Evolutionary conservation across 108 stramenopile genomes (phyloP), one percentile per base, ranked within the genome.

Genomic region (Mediolabrus comicus): DNA sequence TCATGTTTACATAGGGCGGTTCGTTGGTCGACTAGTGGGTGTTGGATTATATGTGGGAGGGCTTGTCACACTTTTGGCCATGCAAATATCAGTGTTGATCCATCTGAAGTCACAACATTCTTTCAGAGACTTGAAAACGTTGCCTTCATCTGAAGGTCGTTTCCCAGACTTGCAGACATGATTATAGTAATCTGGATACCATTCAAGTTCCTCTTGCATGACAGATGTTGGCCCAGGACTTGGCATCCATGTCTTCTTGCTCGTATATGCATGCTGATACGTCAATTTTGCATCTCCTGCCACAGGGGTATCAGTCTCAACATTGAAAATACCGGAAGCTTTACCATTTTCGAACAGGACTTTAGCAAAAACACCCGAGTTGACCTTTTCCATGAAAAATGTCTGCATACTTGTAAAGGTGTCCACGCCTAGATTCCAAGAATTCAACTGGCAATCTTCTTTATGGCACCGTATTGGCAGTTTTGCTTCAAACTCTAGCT

Each of bases 21-120:
- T 49, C 19, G 46, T 49, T 22, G 46, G 46, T 22, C 1, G 46
- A 43, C 1, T 12, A 16, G 14, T 16, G 2, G 41, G 46, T 8
- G 46, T 49, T 22, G 46, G 46, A 7, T 22, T 22, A 7, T 17
- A 22, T 8, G 22, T 22, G 46, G 46, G 46, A 5, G 22, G 19
- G 19, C 19, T 49, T 22, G 51, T 67, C 26, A 67, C 54, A 25
- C 65, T 75, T 24, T 54, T 19, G 19, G 22, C 17, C 59, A 67
- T 62, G 58, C 74, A 75, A 34, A 7, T 61, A 14, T 39, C 32
- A 43, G 36, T 52, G 24, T 67, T 17, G 36, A 75, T 51, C 74
- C 74, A 75, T 5, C 57, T 16, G 31, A 67, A 67, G 3, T 61
- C 38, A 34, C 74, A 75, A 46, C 74, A 75, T 17, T 67, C 66